Conservation (phyloP, 2,329 filamentous ascomycete genomes). For the Colletotrichum agaves region DNA sequence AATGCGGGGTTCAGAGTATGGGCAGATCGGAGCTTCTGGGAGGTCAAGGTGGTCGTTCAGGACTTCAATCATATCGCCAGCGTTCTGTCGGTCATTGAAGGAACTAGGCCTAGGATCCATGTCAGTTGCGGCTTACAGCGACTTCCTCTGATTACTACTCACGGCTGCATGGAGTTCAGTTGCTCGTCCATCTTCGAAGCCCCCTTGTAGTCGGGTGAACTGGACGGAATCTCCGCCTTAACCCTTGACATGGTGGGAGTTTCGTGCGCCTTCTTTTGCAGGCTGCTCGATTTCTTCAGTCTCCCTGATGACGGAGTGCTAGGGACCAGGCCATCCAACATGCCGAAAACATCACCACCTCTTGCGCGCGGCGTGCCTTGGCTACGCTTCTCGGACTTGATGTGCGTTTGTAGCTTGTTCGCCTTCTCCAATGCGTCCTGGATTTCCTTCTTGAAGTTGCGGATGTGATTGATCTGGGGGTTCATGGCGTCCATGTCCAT, state of each 20-base stretch:
- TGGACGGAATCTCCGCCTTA: constrained; percentile 56
- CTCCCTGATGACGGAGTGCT: constrained; percentile 62
- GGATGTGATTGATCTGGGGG: constrained; percentile 75
- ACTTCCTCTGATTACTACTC: constrained; percentile 38
- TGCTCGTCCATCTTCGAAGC: constrained; percentile 54
- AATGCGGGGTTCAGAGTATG: constrained; percentile 80
- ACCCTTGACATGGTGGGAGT: constrained; percentile 60
- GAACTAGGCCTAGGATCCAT: constrained; percentile 60
- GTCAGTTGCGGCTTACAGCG: neutral
- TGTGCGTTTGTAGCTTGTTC: constrained; percentile 69
- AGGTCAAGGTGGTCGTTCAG: constrained; percentile 80
- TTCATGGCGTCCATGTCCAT: constrained; percentile 85
- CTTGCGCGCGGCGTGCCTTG: constrained; percentile 73
- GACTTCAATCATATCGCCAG: constrained; percentile 84
- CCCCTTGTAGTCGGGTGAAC: constrained; percentile 56
- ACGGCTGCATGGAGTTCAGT: constrained; percentile 52
- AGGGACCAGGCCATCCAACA: constrained; percentile 79
- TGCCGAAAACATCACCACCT: constrained; percentile 80
- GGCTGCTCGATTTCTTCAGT: constrained; percentile 42
- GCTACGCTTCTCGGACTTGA: constrained; percentile 71
- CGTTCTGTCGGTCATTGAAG: constrained; percentile 81
- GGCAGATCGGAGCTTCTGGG: constrained; percentile 76
- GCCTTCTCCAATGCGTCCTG: constrained; percentile 86
- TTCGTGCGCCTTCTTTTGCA: constrained; percentile 52
- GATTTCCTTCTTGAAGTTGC: constrained; percentile 85